phyloP scores from a whole-genome alignment of 2,329 filamentous ascomycete species.

The Podosphaera leucotricha region DNA sequence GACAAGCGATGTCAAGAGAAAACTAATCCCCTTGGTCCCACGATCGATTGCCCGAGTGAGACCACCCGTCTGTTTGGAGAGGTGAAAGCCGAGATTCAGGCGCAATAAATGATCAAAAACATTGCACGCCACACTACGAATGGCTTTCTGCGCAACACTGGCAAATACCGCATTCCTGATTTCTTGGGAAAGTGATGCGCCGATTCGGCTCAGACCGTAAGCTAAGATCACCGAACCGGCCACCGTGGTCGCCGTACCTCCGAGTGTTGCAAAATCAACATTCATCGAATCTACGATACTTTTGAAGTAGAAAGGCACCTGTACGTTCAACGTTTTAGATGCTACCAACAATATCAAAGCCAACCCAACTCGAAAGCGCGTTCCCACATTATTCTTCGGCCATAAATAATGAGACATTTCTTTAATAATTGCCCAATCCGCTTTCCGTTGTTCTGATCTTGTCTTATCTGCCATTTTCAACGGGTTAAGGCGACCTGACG shows the following conservation, averaged over 20 bases:
- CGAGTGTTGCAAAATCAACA: constrained; percentile 63
- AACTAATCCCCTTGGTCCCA: constrained; percentile 96
- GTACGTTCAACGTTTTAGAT: constrained; percentile 87
- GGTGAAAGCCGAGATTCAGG: constrained; percentile 80
- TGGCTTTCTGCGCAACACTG: constrained; percentile 89
- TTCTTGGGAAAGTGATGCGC: constrained; percentile 78
- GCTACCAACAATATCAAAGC: constrained; percentile 68
- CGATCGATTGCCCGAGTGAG: constrained; percentile 85
- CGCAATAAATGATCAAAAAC: constrained; percentile 79
- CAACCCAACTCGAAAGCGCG: constrained; percentile 62
- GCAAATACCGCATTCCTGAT: constrained; percentile 90
- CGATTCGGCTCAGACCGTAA: constrained; percentile 72
- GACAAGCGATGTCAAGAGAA: constrained; percentile 90
- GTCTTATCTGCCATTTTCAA: constrained; percentile 42
- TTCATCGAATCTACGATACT: constrained; percentile 96
- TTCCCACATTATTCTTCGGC: constrained; percentile 71
- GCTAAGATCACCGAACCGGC: constrained; percentile 85
- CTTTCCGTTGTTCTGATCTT: constrained; percentile 75
- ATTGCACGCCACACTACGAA: constrained; percentile 69
- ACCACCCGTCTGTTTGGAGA: constrained; percentile 83
- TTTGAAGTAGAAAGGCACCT: constrained; percentile 98
- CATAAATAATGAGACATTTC: constrained; percentile 93
- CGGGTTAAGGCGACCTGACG: constrained; percentile 13
- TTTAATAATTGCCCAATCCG: constrained; percentile 96
- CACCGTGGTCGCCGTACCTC: constrained; percentile 72